phyloP scores from a whole-genome alignment of 495 filamentous ascomycete species.

The Lasiosphaeris hirsuta region DNA sequence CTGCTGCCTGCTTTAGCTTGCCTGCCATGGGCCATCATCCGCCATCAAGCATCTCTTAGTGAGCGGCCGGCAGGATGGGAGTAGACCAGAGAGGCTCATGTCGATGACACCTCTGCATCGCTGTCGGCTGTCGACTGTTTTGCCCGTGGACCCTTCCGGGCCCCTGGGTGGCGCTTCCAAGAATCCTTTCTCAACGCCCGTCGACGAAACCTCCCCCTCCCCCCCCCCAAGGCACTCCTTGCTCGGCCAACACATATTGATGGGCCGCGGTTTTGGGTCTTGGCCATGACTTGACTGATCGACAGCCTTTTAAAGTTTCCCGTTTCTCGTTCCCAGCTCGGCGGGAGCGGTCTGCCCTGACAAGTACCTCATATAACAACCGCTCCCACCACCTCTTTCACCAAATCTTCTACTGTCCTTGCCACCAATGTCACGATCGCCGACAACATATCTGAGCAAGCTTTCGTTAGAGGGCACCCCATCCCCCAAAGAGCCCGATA shows the following conservation, averaged over 20 bases:
- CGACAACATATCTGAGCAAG: slow-evolving; percentile 37
- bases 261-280: neutral
- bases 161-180: no score
- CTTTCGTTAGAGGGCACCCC: slow-evolving; percentile 41
- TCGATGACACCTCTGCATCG: no score
- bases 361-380: neutral
- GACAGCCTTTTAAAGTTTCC: slow-evolving; percentile 1
- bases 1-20: no score
- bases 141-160: no score
- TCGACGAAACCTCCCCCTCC: no score
- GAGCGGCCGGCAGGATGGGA: no score
- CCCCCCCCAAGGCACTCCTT: no score
- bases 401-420: slow-evolving; percentile 1
- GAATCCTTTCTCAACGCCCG: no score
- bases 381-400: slow-evolving; percentile 3
- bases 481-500: slow-evolving; percentile 18
- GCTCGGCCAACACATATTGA: neutral
- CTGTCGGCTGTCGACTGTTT: no score
- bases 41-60: no score
- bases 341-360: neutral
- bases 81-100: no score
- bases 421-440: slow-evolving; percentile 31
- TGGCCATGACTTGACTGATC: neutral
- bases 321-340: neutral
- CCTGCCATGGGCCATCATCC: no score